Evolutionary conservation across 2,329 filamentous ascomycete species (phyloP).

Genomic region (Harringtonia lauricola): DNA sequence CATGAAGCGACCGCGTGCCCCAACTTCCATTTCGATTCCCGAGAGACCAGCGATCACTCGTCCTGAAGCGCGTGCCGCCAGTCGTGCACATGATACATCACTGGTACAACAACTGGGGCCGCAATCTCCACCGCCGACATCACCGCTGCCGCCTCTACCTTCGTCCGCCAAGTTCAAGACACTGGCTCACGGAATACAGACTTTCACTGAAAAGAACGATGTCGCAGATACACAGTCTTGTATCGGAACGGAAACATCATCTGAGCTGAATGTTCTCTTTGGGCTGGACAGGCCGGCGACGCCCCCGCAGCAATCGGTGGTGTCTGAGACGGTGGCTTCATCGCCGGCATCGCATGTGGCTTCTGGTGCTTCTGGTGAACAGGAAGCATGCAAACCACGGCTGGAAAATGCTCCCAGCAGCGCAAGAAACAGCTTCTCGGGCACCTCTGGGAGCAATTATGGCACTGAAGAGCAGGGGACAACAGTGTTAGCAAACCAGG

Average conservation of each 20-base stretch:
- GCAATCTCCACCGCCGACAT: conserved; percentile 4
- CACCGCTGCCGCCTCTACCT: conserved; percentile 8
- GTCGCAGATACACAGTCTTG: no score
- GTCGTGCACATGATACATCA: neutral
- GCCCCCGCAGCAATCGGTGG: neutral
- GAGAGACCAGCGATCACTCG: neutral
- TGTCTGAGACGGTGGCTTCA: conserved; percentile 1
- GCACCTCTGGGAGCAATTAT: no score
- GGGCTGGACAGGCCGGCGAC: neutral
- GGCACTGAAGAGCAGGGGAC: no score
- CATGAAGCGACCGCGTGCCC: neutral
- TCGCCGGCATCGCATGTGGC: conserved; percentile 7
- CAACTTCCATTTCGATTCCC: neutral
- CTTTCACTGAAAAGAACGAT: no score
- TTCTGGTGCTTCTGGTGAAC: neutral
- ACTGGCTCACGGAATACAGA: no score
- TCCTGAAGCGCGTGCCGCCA: no score
- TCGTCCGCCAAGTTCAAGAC: no score
- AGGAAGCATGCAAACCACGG: neutral
- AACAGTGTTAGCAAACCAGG: no score
- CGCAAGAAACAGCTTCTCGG: no score
- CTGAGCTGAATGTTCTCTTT: neutral
- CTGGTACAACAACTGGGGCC: neutral
- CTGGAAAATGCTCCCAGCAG: neutral
- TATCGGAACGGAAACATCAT: neutral